Evolutionary conservation across 164 flowering plant species (phyloP).

Genomic region (Paratinospora sagittata): DNA sequence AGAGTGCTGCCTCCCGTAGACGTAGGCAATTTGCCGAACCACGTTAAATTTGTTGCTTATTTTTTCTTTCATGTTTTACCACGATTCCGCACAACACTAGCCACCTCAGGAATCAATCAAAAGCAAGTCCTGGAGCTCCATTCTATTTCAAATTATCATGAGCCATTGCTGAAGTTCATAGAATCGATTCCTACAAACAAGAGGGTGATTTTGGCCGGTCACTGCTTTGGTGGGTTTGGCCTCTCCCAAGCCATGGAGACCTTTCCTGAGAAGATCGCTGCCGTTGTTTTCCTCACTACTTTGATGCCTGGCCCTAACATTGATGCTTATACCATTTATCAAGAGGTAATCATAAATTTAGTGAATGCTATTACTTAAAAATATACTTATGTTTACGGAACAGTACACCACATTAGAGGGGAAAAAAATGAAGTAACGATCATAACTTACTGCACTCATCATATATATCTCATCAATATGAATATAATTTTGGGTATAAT

Average conservation of each 20-base stretch:
- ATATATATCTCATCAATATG: not conserved
- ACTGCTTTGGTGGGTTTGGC: constrained; percentile 26
- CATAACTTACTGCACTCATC: too few relatives aligned
- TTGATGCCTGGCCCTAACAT: constrained; percentile 18
- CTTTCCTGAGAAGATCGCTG: constrained; percentile 19
- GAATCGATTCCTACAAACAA: constrained; percentile 15
- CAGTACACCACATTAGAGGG: too few relatives aligned
- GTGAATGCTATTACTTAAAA: too few relatives aligned
- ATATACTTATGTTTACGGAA: too few relatives aligned
- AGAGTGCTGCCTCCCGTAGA: too few relatives aligned
- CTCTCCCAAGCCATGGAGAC: constrained; percentile 25
- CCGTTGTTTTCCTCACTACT: constrained; percentile 29
- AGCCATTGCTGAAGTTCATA: constrained; percentile 26
- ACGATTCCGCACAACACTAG: too few relatives aligned
- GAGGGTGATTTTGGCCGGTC: constrained; percentile 31
- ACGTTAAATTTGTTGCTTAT: too few relatives aligned
- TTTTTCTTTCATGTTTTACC: too few relatives aligned
- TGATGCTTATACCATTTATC: not conserved
- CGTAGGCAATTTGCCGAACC: too few relatives aligned
- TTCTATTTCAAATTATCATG: constrained; percentile 11
- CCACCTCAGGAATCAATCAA: constrained; percentile 25
- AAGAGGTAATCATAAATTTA: not conserved
- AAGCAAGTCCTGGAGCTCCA: constrained; percentile 15
- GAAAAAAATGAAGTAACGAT: too few relatives aligned
- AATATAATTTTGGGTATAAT: too few relatives aligned